Conservation (phyloP, 2,329 filamentous ascomycete genomes). For the Parastagonospora nodorum region DNA sequence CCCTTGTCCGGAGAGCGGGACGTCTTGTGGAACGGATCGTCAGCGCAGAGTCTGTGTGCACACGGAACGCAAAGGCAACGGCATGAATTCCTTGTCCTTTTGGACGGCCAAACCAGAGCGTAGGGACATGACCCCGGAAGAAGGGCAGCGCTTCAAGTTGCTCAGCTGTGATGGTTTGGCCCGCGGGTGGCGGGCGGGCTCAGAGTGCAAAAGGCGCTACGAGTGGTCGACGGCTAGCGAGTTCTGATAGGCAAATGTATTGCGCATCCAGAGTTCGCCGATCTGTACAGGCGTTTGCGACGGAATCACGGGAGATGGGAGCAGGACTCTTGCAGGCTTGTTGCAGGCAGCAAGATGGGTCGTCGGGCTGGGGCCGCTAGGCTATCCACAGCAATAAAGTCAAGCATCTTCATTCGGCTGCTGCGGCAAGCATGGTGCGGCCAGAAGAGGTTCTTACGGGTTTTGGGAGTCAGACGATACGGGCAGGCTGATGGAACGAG, state of each 20-base stretch:
- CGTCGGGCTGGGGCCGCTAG: not conserved
- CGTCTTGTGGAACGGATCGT: constrained; percentile 44
- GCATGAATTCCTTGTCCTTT: constrained; percentile 12
- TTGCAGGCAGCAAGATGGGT: constrained; percentile 8
- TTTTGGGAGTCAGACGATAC: constrained; percentile 42
- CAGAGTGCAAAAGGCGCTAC: constrained; percentile 12
- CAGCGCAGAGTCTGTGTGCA: constrained; percentile 25
- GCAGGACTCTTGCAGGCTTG: not conserved
- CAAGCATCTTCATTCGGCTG: constrained; percentile 40
- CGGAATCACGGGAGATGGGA: constrained; percentile 27
- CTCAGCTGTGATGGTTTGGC: not conserved
- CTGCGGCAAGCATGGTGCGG: constrained; percentile 42
- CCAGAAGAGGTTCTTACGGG: constrained; percentile 15
- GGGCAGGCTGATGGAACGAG: constrained; percentile 29
- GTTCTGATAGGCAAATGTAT: constrained; percentile 22
- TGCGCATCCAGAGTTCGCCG: constrained; percentile 26
- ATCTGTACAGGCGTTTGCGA: constrained; percentile 25
- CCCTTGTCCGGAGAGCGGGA: constrained; percentile 41
- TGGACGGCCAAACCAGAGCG: constrained; percentile 22
- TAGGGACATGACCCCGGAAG: constrained; percentile 26
- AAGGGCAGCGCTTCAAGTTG: constrained; percentile 24
- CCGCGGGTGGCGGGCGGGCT: not conserved
- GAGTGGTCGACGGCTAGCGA: constrained; percentile 3
- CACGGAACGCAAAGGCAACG: constrained; percentile 11
- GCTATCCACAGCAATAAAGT: constrained; percentile 28